Conservation (phyloP, 2,329 filamentous ascomycete genomes). For the Colletotrichum kahawae region DNA sequence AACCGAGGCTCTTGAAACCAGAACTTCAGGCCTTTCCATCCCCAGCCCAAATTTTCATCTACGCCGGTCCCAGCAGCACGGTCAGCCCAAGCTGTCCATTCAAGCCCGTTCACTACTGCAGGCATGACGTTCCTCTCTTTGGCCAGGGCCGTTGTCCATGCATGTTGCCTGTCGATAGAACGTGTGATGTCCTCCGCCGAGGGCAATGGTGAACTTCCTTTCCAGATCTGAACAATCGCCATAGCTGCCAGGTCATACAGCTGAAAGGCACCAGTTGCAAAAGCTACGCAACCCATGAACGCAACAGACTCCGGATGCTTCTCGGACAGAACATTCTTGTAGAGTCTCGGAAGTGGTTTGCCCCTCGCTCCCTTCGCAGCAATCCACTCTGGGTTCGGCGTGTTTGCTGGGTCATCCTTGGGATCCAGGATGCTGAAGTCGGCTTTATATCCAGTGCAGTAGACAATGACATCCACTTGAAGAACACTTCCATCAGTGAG, state of each 20-base stretch:
- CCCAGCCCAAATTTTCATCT: constrained; percentile 41
- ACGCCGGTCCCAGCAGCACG: constrained; percentile 43
- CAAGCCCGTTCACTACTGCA: constrained; percentile 25
- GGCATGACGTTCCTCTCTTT: constrained; percentile 19
- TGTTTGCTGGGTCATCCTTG: constrained; percentile 19
- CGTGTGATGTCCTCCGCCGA: constrained; percentile 30
- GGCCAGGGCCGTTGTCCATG: constrained; percentile 26
- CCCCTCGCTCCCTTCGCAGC: constrained; percentile 28
- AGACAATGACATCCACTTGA: constrained; percentile 28
- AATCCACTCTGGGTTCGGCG: constrained; percentile 5
- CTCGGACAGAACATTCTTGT: constrained; percentile 43
- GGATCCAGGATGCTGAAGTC: constrained; percentile 17
- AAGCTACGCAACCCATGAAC: constrained; percentile 28
- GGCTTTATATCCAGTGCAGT: constrained; percentile 29
- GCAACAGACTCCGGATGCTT: constrained; percentile 40
- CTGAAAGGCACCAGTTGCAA: constrained; percentile 34
- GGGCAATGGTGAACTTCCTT: constrained; percentile 26
- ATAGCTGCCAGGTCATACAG: constrained; percentile 38
- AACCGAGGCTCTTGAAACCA: constrained; percentile 40
- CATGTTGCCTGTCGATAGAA: constrained; percentile 27
- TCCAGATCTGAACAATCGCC: constrained; percentile 42
- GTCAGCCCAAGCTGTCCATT: constrained; percentile 39
- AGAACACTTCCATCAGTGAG: constrained; percentile 26
- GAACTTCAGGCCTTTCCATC: constrained; percentile 43
- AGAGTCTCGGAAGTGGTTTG: constrained; percentile 35